phyloP scores from a whole-genome alignment of 257 asterid genomes.

The Eustoma russellianum region DNA sequence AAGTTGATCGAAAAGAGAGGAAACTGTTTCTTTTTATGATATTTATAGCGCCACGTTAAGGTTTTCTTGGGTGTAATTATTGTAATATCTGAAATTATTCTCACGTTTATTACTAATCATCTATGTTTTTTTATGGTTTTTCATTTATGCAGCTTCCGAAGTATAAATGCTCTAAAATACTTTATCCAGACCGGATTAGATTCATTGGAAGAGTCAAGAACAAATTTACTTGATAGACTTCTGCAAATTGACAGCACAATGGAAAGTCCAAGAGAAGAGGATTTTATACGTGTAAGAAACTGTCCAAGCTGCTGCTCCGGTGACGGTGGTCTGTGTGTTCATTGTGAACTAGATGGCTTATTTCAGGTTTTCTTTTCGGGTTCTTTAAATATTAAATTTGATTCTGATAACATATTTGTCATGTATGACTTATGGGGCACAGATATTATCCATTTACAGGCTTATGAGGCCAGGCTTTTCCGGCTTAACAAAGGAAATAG shows the following conservation, averaged over 20 bases:
- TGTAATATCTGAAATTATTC: background rate
- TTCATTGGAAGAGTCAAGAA: slow-evolving; percentile 72
- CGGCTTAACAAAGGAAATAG: slow-evolving; percentile 65
- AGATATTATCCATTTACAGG: slow-evolving; percentile 32
- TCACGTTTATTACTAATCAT: background rate
- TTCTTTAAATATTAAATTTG: slow-evolving; percentile 4
- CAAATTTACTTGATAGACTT: slow-evolving; percentile 58
- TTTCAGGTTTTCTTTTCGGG: slow-evolving; percentile 62
- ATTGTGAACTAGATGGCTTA: slow-evolving; percentile 87
- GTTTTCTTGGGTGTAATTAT: too few species aligned
- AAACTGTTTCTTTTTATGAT: background rate
- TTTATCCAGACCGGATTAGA: slow-evolving; percentile 82
- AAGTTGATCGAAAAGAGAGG: too few species aligned
- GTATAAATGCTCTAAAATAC: slow-evolving; percentile 60
- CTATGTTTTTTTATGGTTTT: slow-evolving; percentile 10
- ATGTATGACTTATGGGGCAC: background rate
- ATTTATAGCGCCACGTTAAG: background rate
- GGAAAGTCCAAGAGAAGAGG: slow-evolving; percentile 80
- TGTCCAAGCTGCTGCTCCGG: slow-evolving; percentile 64
- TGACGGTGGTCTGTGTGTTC: slow-evolving; percentile 82
- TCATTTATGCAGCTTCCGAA: slow-evolving; percentile 55
- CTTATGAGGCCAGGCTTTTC: slow-evolving; percentile 87
- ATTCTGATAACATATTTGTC: slow-evolving; percentile 9
- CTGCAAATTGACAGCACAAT: slow-evolving; percentile 71
- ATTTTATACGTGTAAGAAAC: slow-evolving; percentile 66